phyloP scores from a whole-genome alignment of 108 stramenopile genomes.

The Discostella pseudostelligera region DNA sequence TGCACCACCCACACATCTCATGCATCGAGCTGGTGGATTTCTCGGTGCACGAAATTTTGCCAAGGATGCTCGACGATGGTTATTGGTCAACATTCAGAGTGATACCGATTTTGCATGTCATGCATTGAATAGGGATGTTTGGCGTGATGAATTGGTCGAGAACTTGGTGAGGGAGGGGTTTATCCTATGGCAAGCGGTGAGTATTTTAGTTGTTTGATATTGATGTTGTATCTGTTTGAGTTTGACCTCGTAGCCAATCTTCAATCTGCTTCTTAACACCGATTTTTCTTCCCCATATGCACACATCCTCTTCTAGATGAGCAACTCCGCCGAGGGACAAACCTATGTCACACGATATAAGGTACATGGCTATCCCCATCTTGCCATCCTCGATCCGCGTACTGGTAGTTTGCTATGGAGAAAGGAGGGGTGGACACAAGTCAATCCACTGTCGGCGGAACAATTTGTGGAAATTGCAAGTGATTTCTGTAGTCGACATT shows the following conservation, averaged over 20 bases:
- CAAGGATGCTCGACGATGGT: constrained; percentile 85
- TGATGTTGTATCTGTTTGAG: not conserved
- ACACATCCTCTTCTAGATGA: constrained; percentile 37
- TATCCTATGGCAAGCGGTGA: constrained; percentile 90
- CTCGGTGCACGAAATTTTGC: constrained; percentile 79
- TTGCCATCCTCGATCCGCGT: constrained; percentile 91
- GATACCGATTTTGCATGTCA: constrained; percentile 89
- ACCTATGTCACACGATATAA: constrained; percentile 83
- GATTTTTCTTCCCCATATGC: not conserved
- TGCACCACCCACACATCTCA: constrained; percentile 70
- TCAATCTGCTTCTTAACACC: too few relatives aligned
- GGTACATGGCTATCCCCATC: constrained; percentile 81
- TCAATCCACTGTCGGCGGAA: constrained; percentile 76
- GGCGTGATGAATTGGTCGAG: constrained; percentile 94
- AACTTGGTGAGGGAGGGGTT: constrained; percentile 90
- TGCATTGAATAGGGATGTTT: constrained; percentile 94
- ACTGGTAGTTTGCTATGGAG: constrained; percentile 84
- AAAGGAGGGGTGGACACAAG: constrained; percentile 90
- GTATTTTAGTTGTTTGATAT: too few relatives aligned
- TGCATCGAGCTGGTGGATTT: constrained; percentile 76
- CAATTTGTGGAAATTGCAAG: constrained; percentile 80
- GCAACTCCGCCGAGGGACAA: constrained; percentile 65
- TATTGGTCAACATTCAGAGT: constrained; percentile 89
- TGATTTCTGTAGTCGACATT: constrained; percentile 88
- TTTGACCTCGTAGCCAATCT: not conserved